Evolutionary conservation across 768 basidiomycete species (phyloP), one percentile per base, ranked within the genome.

Genomic region (Lactifluus hygrophoroides): DNA sequence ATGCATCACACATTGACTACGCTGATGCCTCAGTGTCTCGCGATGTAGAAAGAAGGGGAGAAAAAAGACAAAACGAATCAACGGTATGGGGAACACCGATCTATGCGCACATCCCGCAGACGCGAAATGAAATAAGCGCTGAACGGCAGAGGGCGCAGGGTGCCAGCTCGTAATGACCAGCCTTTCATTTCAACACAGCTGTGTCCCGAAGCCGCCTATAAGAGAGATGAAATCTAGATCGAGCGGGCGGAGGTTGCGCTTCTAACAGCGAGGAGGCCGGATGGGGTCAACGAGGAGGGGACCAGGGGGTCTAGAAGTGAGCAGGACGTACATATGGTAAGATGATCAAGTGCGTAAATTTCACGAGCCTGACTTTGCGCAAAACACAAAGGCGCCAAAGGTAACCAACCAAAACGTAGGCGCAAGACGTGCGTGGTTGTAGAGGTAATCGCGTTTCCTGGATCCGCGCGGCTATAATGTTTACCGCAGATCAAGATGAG

Each of bases 211-310:
- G 46, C 35, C 28, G 17, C 27, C 35, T 37, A 35, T 43, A 52
- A 48, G 25, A 42, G 37, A 54, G 16, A 58, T 42, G 45, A 58
- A 42, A 58, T 58, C 57, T 27, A 42, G 57, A 58, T 58, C 57
- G 42, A 13, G 23, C 38, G 17, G n/a, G n/a, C 45, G 30, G 46
- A 34, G 11, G 25, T 34, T 40, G 37, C n/a, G 38, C 45, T 47
- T 25, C 51, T 34, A 40, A 42, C 11, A 4, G 38, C 51, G 57
- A 47, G 38, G 51, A 34, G 35, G 45, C 27, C 30, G 51, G 44
- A 19, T 37, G 21, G 21, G 37, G 23, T 32, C 57, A 58, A 58
- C 25, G 57, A 54, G 52, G 51, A 19, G 52, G 51, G 17, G 8
- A 5, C 3, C 7, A 42, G 28, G 45, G 35, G 34, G n/a, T n/a